Percentiles rank a stretch among this genome's conserved stretches.
These are phyloP conservation scores for Xerocomellus chrysenteron DNA, from an alignment of 768 basidiomycete species.

Conservation along the genomic window DNA sequence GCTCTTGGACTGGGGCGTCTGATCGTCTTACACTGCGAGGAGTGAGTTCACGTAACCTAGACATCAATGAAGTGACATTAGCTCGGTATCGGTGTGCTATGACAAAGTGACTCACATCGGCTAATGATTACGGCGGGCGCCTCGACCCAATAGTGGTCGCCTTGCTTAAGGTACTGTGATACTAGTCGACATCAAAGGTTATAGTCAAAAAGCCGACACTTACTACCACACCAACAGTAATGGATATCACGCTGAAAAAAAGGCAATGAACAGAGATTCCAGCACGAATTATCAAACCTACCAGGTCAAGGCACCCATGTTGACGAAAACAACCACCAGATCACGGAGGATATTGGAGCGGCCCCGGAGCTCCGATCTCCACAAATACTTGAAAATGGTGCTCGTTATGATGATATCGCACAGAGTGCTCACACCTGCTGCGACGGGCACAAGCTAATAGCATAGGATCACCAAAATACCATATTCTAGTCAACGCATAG, in stretches of 20 bases:
- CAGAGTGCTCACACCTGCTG: slow-evolving; percentile 1
- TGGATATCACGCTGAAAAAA: slow-evolving; percentile 9
- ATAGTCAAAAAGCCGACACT: background rate
- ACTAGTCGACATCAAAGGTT: background rate
- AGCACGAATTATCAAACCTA: background rate
- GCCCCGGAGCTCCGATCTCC: slow-evolving; percentile 10
- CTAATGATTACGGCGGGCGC: slow-evolving; percentile 6
- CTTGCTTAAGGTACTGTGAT: slow-evolving; percentile 8
- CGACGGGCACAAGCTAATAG: slow-evolving; percentile 8
- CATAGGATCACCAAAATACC: background rate
- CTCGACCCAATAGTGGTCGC: slow-evolving; percentile 9
- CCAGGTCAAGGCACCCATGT: slow-evolving; percentile 19
- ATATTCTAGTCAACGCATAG: no score
- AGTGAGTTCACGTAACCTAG: slow-evolving; percentile 17
- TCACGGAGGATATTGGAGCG: slow-evolving; percentile 3
- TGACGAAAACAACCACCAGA: slow-evolving; percentile 12
- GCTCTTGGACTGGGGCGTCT: background rate
- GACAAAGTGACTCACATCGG: slow-evolving; percentile 8
- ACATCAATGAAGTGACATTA: background rate
- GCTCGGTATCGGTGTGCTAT: background rate
- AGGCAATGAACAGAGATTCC: background rate
- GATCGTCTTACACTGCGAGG: slow-evolving; percentile 7
- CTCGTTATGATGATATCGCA: slow-evolving; percentile 14
- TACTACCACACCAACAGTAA: slow-evolving; percentile 6
- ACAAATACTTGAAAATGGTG: slow-evolving; percentile 11